These are phyloP conservation scores for sorghum (Sorghum bicolor) DNA, from an alignment of 176 grass and related monocot genomes.

Conservation along the genomic window Sorghum_bicolor_NCBIv3 NC_012871.2:4356001-4356500, in stretches of 20 bases:
- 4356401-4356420: background rate
- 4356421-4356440: background rate
- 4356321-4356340: conserved; percentile 5
- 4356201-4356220: conserved; percentile 91
- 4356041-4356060: conserved; percentile 41
- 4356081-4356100: conserved; percentile 15
- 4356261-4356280: conserved; percentile 73
- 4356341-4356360: background rate
- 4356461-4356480: conserved; percentile 56
- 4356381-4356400: background rate
- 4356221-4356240: conserved; percentile 88
- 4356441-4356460: conserved; percentile 13
- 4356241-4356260: conserved; percentile 81
- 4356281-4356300: conserved; percentile 84
- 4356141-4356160: conserved; percentile 23
- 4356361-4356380: background rate
- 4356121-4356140: conserved; percentile 19
- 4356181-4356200: conserved; percentile 49
- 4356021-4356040: background rate
- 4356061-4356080: conserved; percentile 40
- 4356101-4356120: conserved; percentile 30
- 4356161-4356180: conserved; percentile 31
- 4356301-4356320: conserved; percentile 1
- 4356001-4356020: background rate
- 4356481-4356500: conserved; percentile 88